phyloP scores from a whole-genome alignment of 192 early-diverging fungal genomes.

The Backusella luteola region DNA sequence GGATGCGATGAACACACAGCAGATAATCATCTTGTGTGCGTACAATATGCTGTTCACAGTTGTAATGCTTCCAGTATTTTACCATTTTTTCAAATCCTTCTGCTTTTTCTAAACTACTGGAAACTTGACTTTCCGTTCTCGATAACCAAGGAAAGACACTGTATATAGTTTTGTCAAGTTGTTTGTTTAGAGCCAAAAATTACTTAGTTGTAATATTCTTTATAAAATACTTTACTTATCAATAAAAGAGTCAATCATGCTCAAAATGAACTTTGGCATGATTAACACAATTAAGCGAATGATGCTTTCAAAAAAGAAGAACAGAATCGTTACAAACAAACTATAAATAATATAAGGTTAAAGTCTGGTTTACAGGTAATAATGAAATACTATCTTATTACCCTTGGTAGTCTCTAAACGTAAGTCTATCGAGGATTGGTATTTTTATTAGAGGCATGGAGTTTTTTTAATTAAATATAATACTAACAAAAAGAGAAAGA shows the following conservation, averaged over 20 bases:
- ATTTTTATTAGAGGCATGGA: conserved; percentile 26
- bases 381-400: background rate
- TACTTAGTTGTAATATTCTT: background rate
- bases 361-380: background rate
- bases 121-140: conserved; percentile 16
- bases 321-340: conserved; percentile 56
- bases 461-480: background rate
- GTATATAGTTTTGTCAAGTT: background rate
- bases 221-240: conserved; percentile 19
- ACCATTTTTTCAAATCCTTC: conserved; percentile 46
- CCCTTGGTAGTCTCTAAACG: conserved; percentile 60
- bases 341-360: background rate
- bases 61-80: conserved; percentile 34
- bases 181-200: background rate
- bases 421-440: conserved; percentile 61
- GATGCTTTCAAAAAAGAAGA: conserved; percentile 70
- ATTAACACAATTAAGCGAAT: conserved; percentile 68
- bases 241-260: conserved; percentile 31
- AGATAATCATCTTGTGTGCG: conserved; percentile 87
- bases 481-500: background rate
- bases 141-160: conserved; percentile 31
- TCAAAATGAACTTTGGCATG: conserved; percentile 56
- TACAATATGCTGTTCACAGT: conserved; percentile 79
- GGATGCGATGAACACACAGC: conserved; percentile 81
- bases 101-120: conserved; percentile 39